Evolutionary conservation across 2,329 filamentous ascomycete species (phyloP).

Genomic region (Geosmithia flava): DNA sequence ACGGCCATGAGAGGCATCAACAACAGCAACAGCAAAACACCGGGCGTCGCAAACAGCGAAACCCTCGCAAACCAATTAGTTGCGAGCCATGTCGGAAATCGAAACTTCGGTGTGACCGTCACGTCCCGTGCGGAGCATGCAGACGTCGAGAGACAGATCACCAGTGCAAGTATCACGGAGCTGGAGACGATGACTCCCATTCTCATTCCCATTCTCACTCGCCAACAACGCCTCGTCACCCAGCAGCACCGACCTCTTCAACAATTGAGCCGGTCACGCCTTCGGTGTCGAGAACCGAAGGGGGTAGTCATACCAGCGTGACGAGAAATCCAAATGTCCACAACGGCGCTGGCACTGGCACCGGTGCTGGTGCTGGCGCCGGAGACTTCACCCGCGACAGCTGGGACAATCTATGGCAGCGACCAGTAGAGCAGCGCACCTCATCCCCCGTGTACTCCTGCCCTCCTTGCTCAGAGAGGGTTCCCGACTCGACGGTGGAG

Average conservation of each 20-base stretch:
- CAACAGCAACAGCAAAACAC: not conserved
- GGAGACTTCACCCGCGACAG: not conserved
- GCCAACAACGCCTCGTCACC: not conserved
- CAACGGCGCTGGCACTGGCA: not conserved
- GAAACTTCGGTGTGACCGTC: conserved; percentile 8
- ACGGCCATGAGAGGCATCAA: not conserved
- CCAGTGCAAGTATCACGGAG: not conserved
- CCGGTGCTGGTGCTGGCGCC: not conserved
- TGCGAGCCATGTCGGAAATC: conserved; percentile 6
- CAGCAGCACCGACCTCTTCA: not conserved
- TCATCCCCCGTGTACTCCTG: not conserved
- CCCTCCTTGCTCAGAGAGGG: not conserved
- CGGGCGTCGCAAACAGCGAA: not conserved
- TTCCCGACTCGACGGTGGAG: not conserved
- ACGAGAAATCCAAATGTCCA: no score
- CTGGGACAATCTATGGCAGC: not conserved
- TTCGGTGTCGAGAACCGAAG: not conserved
- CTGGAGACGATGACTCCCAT: no score
- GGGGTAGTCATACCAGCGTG: no score
- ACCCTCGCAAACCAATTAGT: conserved; percentile 4
- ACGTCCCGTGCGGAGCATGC: conserved; percentile 6
- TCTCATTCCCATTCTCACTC: conserved; percentile 1
- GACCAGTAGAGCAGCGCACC: not conserved
- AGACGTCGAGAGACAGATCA: not conserved
- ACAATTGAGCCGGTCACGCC: not conserved